phyloP scores from a whole-genome alignment of 768 basidiomycete genomes.

The Trametes sanguinea region DNA sequence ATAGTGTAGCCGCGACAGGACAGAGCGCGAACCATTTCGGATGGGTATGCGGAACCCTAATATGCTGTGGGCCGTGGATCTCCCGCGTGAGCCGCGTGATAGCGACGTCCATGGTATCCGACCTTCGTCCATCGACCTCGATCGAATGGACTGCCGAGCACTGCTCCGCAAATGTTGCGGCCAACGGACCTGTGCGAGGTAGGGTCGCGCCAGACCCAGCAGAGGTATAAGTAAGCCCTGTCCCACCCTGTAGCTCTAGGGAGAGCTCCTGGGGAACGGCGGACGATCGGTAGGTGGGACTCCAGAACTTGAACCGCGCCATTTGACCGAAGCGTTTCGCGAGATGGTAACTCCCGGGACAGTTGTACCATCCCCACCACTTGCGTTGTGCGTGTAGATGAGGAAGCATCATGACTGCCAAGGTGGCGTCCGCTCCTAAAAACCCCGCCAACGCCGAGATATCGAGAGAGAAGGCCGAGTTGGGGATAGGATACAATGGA shows the following conservation, averaged over 20 bases:
- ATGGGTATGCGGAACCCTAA: conserved; percentile 10
- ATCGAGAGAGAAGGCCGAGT: conserved; percentile 5
- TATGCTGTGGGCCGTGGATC: not conserved
- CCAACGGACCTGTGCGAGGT: not conserved
- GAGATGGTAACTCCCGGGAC: conserved; percentile 15
- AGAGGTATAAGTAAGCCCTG: conserved; percentile 2
- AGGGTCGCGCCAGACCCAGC: not conserved
- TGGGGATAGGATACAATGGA: not conserved
- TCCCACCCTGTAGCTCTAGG: not conserved
- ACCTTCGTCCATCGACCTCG: not conserved
- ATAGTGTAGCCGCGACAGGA: conserved; percentile 9
- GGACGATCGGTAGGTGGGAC: not conserved
- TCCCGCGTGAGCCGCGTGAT: not conserved
- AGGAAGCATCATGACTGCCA: conserved; percentile 15
- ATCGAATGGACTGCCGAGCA: not conserved
- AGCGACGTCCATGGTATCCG: conserved; percentile 8
- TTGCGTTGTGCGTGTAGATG: conserved; percentile 13
- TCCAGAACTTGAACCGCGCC: conserved; percentile 10
- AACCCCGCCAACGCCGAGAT: conserved; percentile 11
- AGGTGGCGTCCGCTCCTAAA: conserved; percentile 14
- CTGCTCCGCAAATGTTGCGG: not conserved
- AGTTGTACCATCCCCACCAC: conserved; percentile 20
- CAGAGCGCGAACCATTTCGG: not conserved
- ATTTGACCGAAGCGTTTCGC: conserved; percentile 15
- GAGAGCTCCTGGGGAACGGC: not conserved